Percentiles rank a stretch among this genome's conserved stretches.
These are phyloP conservation scores for Macrocystidia cucumis DNA, from an alignment of 1,284 basidiomycete genomes.

Conservation along the genomic window DNA sequence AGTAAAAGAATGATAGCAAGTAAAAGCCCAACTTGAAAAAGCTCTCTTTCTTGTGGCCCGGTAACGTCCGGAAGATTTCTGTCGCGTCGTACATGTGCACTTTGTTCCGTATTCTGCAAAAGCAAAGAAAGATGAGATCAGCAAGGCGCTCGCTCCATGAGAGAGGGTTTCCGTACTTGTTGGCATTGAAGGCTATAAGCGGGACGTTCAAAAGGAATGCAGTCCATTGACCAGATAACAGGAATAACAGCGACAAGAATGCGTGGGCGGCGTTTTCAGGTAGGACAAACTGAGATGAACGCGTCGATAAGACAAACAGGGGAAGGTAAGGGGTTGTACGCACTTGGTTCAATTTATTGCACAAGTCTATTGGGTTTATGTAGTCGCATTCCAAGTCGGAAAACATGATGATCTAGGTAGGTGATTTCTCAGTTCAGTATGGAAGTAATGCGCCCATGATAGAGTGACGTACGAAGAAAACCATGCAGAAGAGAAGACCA, in stretches of 20 bases:
- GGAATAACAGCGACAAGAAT: slow-evolving; percentile 81
- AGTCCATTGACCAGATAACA: slow-evolving; percentile 94
- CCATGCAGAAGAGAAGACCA: slow-evolving; percentile 92
- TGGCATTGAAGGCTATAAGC: slow-evolving; percentile 85
- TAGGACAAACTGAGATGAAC: slow-evolving; percentile 75
- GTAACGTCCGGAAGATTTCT: slow-evolving; percentile 95
- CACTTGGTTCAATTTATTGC: slow-evolving; percentile 99
- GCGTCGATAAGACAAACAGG: slow-evolving; percentile 1
- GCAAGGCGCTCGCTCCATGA: slow-evolving; percentile 3
- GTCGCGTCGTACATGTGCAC: slow-evolving; percentile 99
- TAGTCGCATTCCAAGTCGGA: slow-evolving; percentile 98
- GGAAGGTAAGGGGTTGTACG: slow-evolving; percentile 9
- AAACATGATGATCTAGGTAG: slow-evolving; percentile 95
- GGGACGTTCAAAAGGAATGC: slow-evolving; percentile 92
- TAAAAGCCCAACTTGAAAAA: slow-evolving; percentile 97
- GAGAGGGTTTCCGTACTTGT: slow-evolving; percentile 64
- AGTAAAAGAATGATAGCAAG: slow-evolving; percentile 93
- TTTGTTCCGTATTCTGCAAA: slow-evolving; percentile 79
- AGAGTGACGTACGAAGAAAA: slow-evolving; percentile 82
- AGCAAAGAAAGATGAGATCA: slow-evolving; percentile 3
- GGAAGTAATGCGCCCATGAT: too few relatives aligned
- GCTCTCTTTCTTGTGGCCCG: slow-evolving; percentile 93
- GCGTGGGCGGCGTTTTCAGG: slow-evolving; percentile 96
- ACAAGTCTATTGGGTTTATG: slow-evolving; percentile 99
- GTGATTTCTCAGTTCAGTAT: too few relatives aligned